Evolutionary conservation across 192 early-diverging fungal genomes (phyloP).

Genomic region (Podila minutissima): DNA sequence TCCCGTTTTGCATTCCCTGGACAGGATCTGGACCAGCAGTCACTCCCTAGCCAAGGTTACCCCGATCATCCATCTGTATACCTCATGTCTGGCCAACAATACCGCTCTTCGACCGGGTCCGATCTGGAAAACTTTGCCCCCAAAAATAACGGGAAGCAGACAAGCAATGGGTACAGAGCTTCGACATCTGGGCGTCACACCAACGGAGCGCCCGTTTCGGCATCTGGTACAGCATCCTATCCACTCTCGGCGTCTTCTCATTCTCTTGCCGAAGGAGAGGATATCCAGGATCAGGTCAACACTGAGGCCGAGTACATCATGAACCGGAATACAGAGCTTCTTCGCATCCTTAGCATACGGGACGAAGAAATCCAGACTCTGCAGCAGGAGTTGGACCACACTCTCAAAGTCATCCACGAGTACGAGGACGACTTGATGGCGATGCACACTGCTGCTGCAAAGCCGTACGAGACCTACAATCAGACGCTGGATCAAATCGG

Average conservation of each 20-base stretch:
- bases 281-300: constrained; percentile 41
- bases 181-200: not conserved
- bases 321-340: constrained; percentile 46
- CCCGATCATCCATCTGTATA: not conserved
- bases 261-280: constrained; percentile 30
- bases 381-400: constrained; percentile 47
- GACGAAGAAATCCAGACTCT: constrained; percentile 47
- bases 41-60: constrained; percentile 27
- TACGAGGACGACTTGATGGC: constrained; percentile 52
- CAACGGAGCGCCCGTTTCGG: constrained; percentile 2
- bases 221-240: constrained; percentile 3
- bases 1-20: constrained; percentile 22
- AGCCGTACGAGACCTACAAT: constrained; percentile 47
- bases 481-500: constrained; percentile 48
- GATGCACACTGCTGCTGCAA: constrained; percentile 51
- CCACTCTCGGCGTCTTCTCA: constrained; percentile 19
- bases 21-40: constrained; percentile 17
- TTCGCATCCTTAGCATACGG: constrained; percentile 39
- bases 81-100: not conserved
- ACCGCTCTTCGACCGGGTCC: not conserved
- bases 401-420: constrained; percentile 49
- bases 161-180: constrained; percentile 5
- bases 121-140: not conserved
- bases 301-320: constrained; percentile 52
- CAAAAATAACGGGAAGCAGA: constrained; percentile 7